Conservation (phyloP, 192 early-diverging fungal genomes). For the Coemansia sp. region DNA sequence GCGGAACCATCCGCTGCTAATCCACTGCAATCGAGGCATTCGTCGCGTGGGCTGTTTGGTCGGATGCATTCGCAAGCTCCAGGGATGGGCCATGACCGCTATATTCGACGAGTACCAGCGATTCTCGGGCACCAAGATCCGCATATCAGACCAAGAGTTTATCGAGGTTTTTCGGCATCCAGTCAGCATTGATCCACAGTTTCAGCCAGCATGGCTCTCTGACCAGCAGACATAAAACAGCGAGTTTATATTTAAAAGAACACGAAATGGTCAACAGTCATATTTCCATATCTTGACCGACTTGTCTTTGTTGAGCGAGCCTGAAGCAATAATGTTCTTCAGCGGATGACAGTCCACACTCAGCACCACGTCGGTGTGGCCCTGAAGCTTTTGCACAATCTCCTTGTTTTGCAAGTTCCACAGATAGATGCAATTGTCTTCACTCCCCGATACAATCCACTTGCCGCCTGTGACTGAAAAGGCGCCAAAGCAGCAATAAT, state of each 20-base stretch:
- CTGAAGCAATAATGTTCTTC: conserved; percentile 93
- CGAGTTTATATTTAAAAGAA: background rate
- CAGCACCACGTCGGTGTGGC: conserved; percentile 91
- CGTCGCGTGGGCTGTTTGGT: conserved; percentile 92
- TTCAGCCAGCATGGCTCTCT: conserved; percentile 29
- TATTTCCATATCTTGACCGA: conserved; percentile 82
- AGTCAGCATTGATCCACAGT: conserved; percentile 25
- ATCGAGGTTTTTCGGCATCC: conserved; percentile 44
- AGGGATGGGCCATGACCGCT: conserved; percentile 93
- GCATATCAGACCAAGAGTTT: conserved; percentile 94
- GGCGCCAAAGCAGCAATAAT: conserved; percentile 91
- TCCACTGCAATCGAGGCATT: conserved; percentile 95
- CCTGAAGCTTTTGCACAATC: conserved; percentile 90
- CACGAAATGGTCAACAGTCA: conserved; percentile 21
- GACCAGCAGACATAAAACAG: conserved; percentile 8
- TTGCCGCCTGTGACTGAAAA: conserved; percentile 86
- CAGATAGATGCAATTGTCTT: conserved; percentile 92
- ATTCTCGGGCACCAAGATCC: conserved; percentile 87
- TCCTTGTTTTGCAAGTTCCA: conserved; percentile 97
- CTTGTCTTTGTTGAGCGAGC: conserved; percentile 87
- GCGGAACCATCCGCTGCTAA: conserved; percentile 64
- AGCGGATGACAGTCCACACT: conserved; percentile 92
- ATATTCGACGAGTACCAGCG: conserved; percentile 97
- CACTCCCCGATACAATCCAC: conserved; percentile 95
- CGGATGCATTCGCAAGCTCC: conserved; percentile 89